Conservation (phyloP, 495 filamentous ascomycete species). For the Neurospora discreta region DNA sequence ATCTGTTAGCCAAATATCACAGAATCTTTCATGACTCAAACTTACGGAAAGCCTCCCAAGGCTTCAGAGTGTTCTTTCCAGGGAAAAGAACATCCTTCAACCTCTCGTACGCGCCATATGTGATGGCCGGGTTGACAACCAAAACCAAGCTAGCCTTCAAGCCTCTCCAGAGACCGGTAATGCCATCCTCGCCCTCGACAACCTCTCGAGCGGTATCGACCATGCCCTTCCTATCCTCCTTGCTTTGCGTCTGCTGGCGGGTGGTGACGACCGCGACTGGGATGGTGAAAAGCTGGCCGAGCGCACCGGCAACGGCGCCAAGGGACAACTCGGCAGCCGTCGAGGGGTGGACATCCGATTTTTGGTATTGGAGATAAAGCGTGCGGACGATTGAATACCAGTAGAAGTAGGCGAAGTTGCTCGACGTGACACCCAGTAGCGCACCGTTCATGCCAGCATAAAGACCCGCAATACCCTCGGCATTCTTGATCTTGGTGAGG, state of each 20-base stretch:
- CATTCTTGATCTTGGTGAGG: constrained; percentile 69
- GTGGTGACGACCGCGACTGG: constrained; percentile 93
- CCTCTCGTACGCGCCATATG: constrained; percentile 93
- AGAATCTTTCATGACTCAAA: constrained; percentile 4
- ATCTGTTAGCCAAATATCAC: background rate
- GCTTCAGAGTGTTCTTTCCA: constrained; percentile 61
- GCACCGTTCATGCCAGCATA: constrained; percentile 84
- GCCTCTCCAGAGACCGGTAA: constrained; percentile 83
- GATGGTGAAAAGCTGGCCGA: constrained; percentile 94
- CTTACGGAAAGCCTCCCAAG: constrained; percentile 88
- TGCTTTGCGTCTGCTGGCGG: constrained; percentile 82
- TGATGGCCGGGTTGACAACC: constrained; percentile 95
- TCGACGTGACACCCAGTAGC: constrained; percentile 85
- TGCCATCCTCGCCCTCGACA: constrained; percentile 80
- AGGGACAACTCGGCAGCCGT: constrained; percentile 79
- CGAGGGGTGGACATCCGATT: constrained; percentile 52
- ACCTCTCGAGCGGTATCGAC: constrained; percentile 85
- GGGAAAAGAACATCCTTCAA: constrained; percentile 71
- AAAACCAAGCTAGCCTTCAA: constrained; percentile 93
- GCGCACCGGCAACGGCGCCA: constrained; percentile 77
- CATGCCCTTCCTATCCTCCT: constrained; percentile 74
- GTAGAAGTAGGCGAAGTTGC: constrained; percentile 99
- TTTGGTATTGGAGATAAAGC: constrained; percentile 63
- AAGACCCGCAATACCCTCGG: constrained; percentile 72
- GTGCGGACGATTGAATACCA: constrained; percentile 90